Conservation (phyloP, 768 basidiomycete genomes). For the Boletus vinaceobasis region DNA sequence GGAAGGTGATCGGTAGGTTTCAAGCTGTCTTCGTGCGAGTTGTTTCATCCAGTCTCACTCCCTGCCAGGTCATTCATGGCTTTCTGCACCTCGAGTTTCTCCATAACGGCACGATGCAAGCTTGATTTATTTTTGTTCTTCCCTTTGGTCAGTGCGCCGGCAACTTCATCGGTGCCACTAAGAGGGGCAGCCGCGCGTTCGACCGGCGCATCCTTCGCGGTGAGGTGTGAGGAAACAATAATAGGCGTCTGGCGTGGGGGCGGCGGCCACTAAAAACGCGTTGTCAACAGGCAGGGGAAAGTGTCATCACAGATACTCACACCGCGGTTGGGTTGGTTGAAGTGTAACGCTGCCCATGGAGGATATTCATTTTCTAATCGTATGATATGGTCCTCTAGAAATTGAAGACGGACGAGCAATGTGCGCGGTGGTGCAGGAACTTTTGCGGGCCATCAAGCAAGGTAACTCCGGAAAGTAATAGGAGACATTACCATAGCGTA, state of each 20-base stretch:
- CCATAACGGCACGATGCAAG: slow-evolving; percentile 71
- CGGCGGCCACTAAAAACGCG: slow-evolving; percentile 66
- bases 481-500: slow-evolving; percentile 61
- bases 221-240: slow-evolving; percentile 70
- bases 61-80: slow-evolving; percentile 54
- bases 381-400: slow-evolving; percentile 74
- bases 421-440: slow-evolving; percentile 70
- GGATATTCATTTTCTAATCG: slow-evolving; percentile 79
- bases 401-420: slow-evolving; percentile 60
- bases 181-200: slow-evolving; percentile 10
- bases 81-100: slow-evolving; percentile 68
- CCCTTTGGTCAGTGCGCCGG: slow-evolving; percentile 16
- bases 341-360: slow-evolving; percentile 86
- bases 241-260: slow-evolving; percentile 76
- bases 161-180: slow-evolving; percentile 12
- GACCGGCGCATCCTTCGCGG: slow-evolving; percentile 28
- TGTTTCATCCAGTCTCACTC: slow-evolving; percentile 16
- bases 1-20: background rate
- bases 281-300: background rate
- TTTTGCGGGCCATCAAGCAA: slow-evolving; percentile 28
- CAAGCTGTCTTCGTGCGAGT: background rate
- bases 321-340: slow-evolving; percentile 78
- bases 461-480: background rate
- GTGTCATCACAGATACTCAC: slow-evolving; percentile 42
- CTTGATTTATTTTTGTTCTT: slow-evolving; percentile 53